Base-by-base conservation (phyloP, 1,139 yeast species). In the Waltiozyma sp. region DNA sequence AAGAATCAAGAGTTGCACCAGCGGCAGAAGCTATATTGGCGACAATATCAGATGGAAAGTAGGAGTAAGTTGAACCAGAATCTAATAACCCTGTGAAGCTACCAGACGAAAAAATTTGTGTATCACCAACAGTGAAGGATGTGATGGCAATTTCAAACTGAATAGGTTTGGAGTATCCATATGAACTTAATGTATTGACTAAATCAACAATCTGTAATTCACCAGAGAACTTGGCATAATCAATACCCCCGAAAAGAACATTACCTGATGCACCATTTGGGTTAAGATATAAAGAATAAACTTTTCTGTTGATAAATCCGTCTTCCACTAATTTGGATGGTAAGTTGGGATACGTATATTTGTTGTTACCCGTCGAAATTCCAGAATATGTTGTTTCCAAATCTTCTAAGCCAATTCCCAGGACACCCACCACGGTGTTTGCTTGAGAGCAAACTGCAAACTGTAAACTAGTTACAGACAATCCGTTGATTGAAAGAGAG, bases 51-150 rank as follows among this genome's bases (percentile, higher is more conserved):
- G 50, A 41, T 16, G 85, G 82, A 3, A 77, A 58, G 49, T 69
- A 70, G 6, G 79, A 65, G 37, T 74, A 59, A 3, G 87, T 74
- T 4, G 87, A 72, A 34, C 89, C 89, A 3, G 85, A 72, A 59
- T 81, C 89, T 35, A 81, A 60, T 38, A 76, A 59, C 3, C 77
- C 82, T 3, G 73, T 63, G 40, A 53, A 54, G 35, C 46, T 47
- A 24, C 55, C 52, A 16, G 52, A 51, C 2, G 56, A 48, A 43
- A 52, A 60, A 52, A 58, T 52, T 31, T 45, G 43, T 19, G 62
- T 56, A 33, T 59, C 58, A 33, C 63, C 57, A 24, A 18, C 36
- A 3, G 38, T 19, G 36, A 71, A 55, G n/a, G 64, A 63, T 40
- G 67, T 66, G 28, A 75, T 50, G 2, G 73, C 68, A 37, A 75